phyloP scores from a whole-genome alignment of 164 flowering plant species.

The Piper longum region DNA sequence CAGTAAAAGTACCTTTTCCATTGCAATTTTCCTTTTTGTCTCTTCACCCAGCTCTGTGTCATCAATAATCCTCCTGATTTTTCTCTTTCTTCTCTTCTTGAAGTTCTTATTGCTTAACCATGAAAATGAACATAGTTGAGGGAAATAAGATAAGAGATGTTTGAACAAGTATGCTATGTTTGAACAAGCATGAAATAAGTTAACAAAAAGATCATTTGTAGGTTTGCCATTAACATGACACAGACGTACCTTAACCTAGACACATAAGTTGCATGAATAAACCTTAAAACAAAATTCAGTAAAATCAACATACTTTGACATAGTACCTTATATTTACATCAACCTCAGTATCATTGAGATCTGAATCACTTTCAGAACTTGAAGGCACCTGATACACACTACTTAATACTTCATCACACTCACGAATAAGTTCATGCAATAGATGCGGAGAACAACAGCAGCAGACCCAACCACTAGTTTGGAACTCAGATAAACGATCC shows the following conservation, averaged over 20 bases:
- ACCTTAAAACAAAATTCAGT: neutral
- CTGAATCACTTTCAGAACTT: constrained; percentile 68
- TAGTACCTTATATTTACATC: constrained; percentile 33
- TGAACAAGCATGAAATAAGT: no score
- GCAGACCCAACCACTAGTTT: constrained; percentile 52
- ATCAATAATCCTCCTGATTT: constrained; percentile 74
- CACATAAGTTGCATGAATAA: neutral
- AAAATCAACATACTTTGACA: neutral
- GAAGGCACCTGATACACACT: constrained; percentile 24
- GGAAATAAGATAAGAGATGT: neutral
- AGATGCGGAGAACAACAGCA: constrained; percentile 64
- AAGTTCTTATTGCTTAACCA: constrained; percentile 25
- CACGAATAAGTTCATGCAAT: constrained; percentile 29
- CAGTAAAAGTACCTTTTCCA: constrained; percentile 62
- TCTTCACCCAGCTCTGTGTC: constrained; percentile 96
- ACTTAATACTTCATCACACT: constrained; percentile 39
- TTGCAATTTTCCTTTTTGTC: constrained; percentile 85
- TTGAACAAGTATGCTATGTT: no score
- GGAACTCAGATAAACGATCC: constrained; percentile 26
- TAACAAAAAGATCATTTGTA: no score
- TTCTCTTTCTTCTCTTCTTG: constrained; percentile 44
- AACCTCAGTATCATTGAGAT: constrained; percentile 31
- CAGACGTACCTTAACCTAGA: no score
- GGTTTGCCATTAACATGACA: neutral
- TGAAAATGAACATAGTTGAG: neutral